phyloP scores from a whole-genome alignment of 2,329 filamentous ascomycete genomes.

The Stagonosporopsis rhizophila region DNA sequence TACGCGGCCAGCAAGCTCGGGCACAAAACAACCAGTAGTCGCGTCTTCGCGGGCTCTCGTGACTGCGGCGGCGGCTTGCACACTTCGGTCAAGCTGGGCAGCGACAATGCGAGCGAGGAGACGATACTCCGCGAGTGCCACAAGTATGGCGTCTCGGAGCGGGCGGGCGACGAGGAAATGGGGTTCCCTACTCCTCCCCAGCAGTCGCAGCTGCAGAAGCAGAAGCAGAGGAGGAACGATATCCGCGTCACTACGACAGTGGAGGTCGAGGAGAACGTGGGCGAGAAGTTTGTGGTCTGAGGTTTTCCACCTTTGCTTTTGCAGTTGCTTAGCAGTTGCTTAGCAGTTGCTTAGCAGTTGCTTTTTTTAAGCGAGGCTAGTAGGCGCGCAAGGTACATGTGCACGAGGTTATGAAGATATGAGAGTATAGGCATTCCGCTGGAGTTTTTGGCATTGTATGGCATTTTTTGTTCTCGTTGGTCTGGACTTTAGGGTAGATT shows the following conservation, averaged over 20 bases:
- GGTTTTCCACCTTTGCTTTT: background rate
- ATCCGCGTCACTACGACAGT: conserved; percentile 17
- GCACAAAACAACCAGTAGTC: conserved; percentile 13
- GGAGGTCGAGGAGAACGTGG: conserved; percentile 15
- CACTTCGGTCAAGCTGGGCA: conserved; percentile 30
- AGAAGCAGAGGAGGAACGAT: conserved; percentile 3
- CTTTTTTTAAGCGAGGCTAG: too few species aligned
- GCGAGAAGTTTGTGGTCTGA: conserved; percentile 15
- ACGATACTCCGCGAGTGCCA: conserved; percentile 31
- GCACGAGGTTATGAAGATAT: background rate
- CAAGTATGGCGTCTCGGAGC: conserved; percentile 13
- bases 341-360: too few species aligned
- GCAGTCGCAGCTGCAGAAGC: background rate
- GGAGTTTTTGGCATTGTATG: background rate
- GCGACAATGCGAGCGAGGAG: conserved; percentile 38
- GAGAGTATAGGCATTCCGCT: background rate
- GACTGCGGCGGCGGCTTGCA: conserved; percentile 20
- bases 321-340: too few species aligned
- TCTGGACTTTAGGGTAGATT: background rate
- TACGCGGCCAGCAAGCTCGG: conserved; percentile 25
- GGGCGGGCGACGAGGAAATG: background rate
- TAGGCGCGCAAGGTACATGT: too few species aligned
- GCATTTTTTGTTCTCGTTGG: background rate
- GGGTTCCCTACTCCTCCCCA: background rate
- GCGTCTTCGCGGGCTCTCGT: conserved; percentile 31